Evolutionary conservation across 2,329 filamentous ascomycete genomes (phyloP), one percentile per base, ranked within the genome.

Genomic region (Zymoseptoria passerinii): DNA sequence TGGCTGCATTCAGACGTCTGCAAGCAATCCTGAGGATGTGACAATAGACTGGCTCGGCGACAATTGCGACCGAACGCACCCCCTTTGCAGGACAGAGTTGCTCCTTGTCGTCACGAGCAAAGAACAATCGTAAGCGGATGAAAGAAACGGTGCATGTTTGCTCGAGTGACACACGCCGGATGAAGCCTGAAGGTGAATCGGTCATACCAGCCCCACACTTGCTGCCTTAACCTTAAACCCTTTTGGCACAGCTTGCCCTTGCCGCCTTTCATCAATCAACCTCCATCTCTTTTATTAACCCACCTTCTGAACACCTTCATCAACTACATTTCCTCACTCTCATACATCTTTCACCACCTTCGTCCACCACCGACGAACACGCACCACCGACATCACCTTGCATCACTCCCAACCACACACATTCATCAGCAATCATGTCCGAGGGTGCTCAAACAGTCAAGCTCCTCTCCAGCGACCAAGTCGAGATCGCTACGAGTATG

Each of bases 381-480:
- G 44, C 52, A 44, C 53, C 52, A 48, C n/a, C 52, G 54, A 58
- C 28, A 65, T 55, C 56, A 55, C 50, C 54, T 23, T 58, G 18
- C 29, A 35, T 28, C 44, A 55, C 58, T 51, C 35, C 44, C 61
- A 48, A 52, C 27, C 52, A 62, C 23, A 8, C 16, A 16, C 56
- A 58, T 50, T 57, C 60, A 52, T 23, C 23, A 23, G 23, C 23
- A 23, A 66, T 27, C 63, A 74, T 74, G 72, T 67, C 71, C 60
- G 68, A 67, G 54, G 68, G 56, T 40, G 65, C 71, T 16, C 69
- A 72, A 65, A 69, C 63, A 57, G 72, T 80, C 65, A 74, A 71
- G 64, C 73, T 80, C 28, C 74, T 74, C 63, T 76, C 74, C 62
- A 76, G 73, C 59, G 78, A 80, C 66, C 74, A 74, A 61, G 70